Evolutionary conservation across 2,329 filamentous ascomycete species (phyloP).

Genomic region (Hirsutella rhossiliensis): DNA sequence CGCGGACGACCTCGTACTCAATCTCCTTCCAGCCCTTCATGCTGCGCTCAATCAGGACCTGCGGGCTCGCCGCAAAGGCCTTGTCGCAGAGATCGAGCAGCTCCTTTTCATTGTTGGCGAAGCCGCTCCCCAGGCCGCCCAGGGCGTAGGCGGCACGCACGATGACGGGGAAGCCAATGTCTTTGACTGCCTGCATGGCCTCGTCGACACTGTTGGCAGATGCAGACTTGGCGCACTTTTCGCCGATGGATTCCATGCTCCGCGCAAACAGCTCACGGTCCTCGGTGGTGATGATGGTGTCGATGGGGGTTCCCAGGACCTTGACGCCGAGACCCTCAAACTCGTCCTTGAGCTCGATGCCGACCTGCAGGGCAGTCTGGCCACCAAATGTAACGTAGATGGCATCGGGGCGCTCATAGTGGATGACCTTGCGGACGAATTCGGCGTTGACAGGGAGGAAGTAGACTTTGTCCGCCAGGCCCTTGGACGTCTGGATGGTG

Average conservation of each 20-base stretch:
- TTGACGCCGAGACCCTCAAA: constrained; percentile 86
- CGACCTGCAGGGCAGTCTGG: constrained; percentile 91
- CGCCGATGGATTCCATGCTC: constrained; percentile 96
- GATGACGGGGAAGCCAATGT: constrained; percentile 93
- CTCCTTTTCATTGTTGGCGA: constrained; percentile 78
- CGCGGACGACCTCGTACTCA: constrained; percentile 95
- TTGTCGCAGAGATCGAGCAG: constrained; percentile 83
- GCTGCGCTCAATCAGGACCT: constrained; percentile 91
- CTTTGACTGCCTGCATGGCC: constrained; percentile 75
- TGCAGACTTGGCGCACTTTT: constrained; percentile 95
- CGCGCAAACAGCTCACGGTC: constrained; percentile 94
- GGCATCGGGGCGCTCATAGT: constrained; percentile 85
- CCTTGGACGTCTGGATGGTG: constrained; percentile 97
- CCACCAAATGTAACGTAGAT: constrained; percentile 98
- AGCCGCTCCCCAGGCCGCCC: constrained; percentile 88
- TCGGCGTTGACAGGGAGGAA: constrained; percentile 95
- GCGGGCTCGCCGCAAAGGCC: constrained; percentile 87
- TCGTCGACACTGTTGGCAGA: constrained; percentile 84
- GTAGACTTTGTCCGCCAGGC: constrained; percentile 95
- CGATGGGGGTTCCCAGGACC: constrained; percentile 90
- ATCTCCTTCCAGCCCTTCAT: constrained; percentile 99
- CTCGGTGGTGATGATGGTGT: constrained; percentile 97
- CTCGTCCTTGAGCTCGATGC: constrained; percentile 95
- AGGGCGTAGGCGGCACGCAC: constrained; percentile 93
- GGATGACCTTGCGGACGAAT: constrained; percentile 94